A percentile compares a stretch with the other conserved stretches of the same genome.
Conservation (phyloP, 2,329 filamentous ascomycete species). For the Colletotrichum sp. region DNA sequence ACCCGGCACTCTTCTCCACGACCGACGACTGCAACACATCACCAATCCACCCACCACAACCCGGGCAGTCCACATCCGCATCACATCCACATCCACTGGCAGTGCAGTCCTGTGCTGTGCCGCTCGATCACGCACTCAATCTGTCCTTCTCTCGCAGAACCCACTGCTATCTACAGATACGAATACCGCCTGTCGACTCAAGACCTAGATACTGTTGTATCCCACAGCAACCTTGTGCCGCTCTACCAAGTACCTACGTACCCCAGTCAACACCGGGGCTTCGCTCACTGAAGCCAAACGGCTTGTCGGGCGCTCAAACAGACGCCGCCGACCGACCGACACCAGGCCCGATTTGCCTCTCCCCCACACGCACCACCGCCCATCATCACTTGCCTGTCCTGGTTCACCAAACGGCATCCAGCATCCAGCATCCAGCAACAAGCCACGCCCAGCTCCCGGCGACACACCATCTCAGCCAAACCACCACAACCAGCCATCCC, state of each 20-base stretch:
- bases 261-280: not conserved
- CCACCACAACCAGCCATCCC: not conserved
- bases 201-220: not conserved
- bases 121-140: not conserved
- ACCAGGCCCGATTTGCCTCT: constrained; percentile 6
- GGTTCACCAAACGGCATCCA: not conserved
- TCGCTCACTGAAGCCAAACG: not conserved
- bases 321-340: not conserved
- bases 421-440: not conserved
- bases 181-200: not conserved
- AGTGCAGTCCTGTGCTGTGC: not conserved
- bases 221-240: not conserved
- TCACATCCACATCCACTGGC: not conserved
- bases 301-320: constrained; percentile 4
- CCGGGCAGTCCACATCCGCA: not conserved
- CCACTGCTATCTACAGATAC: not conserved
- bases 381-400: not conserved
- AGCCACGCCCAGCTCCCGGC: not conserved
- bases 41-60: not conserved
- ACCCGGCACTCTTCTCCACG: not conserved
- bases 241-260: not conserved
- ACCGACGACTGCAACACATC: not conserved
- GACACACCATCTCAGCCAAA: constrained; percentile 13
- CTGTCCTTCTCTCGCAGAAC: not conserved
- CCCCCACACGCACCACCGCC: constrained; percentile 12